phyloP scores from a whole-genome alignment of 345 rosid species.

The Sonneratia caseolaris region DNA sequence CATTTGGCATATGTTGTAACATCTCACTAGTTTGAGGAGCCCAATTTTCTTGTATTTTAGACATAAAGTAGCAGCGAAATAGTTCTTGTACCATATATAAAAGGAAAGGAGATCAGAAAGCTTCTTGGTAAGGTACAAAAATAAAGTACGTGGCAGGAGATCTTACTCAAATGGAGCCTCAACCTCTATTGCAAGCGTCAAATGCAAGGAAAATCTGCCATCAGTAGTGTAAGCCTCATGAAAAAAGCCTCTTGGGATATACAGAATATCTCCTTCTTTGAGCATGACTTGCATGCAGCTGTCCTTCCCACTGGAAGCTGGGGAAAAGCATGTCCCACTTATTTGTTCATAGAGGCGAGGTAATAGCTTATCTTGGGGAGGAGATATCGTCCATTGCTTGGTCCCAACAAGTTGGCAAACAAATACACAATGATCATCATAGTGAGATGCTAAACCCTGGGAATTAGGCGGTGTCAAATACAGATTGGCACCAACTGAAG shows the following conservation, averaged over 20 bases:
- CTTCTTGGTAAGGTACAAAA: not conserved
- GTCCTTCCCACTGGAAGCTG: slow-evolving; percentile 12
- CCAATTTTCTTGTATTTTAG: not conserved
- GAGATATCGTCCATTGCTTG: slow-evolving; percentile 36
- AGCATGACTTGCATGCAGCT: slow-evolving; percentile 22
- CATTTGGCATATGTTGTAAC: not conserved
- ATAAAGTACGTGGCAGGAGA: not conserved
- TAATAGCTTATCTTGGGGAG: slow-evolving; percentile 24
- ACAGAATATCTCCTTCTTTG: slow-evolving; percentile 47
- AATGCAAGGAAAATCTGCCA: slow-evolving; percentile 37
- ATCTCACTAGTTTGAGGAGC: not conserved
- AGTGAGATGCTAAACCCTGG: slow-evolving; percentile 50
- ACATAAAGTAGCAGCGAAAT: not conserved
- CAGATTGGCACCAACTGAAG: slow-evolving; percentile 52
- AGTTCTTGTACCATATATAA: not conserved
- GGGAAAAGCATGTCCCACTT: slow-evolving; percentile 12
- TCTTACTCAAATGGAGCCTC: slow-evolving; percentile 66
- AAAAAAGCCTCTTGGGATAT: slow-evolving; percentile 49
- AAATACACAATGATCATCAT: slow-evolving; percentile 59
- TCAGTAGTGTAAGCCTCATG: slow-evolving; percentile 41
- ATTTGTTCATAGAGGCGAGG: slow-evolving; percentile 42
- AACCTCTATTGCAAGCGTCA: slow-evolving; percentile 52
- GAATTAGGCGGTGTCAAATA: slow-evolving; percentile 56
- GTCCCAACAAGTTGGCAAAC: slow-evolving; percentile 47
- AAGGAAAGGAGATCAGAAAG: not conserved